Evolutionary conservation across 2,329 filamentous ascomycete genomes (phyloP), one percentile per base, ranked within the genome.

Genomic region (Hymenoscyphus repandus): DNA sequence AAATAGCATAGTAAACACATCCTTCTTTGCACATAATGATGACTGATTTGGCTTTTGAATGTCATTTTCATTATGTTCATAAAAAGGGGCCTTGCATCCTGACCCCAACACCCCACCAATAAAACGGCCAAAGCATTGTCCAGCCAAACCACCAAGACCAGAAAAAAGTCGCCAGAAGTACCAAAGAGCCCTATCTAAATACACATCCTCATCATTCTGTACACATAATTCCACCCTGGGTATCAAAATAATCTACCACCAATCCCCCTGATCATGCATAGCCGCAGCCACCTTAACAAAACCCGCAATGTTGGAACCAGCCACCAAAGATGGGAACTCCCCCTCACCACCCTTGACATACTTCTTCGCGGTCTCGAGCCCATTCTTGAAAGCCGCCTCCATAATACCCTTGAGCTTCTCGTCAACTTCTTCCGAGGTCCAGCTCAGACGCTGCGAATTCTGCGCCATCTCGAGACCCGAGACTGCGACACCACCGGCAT

Each of bases 381-480:
- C 93, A 73, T 90, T 90, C 70, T 87, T 78, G 77, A 97, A 99
- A 70, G 88, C 92, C 59, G 82, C 79, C 78, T 92, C 86, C 93
- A 99, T 99, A 75, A 97, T 97, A 63, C 72, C 77, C 80, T 95
- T 90, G 66, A 99, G 85, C 74, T 90, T 90, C 62, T 78, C 74
- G 73, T 97, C 92, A 59, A 97, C 93, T 76, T 96, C 87, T 77
- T 96, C 88, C 42, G 77, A 67, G 27, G 88, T 88, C 93, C 93
- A 99, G 66, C 74, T 80, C 59, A 96, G 77, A 54, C 92, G 86
- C 71, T 85, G 74, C 59, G 86, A 92, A 82, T 99, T 97, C 82
- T 99, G 93, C 6, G 92, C 91, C 93, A 99, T 99, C 80, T 99
- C 93, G 40, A 99, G 83, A 63, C 93, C 93, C 2, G 90, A 96